Base-by-base conservation (phyloP, 1,139 yeast genomes). In the Candida labiduridarum region DNA sequence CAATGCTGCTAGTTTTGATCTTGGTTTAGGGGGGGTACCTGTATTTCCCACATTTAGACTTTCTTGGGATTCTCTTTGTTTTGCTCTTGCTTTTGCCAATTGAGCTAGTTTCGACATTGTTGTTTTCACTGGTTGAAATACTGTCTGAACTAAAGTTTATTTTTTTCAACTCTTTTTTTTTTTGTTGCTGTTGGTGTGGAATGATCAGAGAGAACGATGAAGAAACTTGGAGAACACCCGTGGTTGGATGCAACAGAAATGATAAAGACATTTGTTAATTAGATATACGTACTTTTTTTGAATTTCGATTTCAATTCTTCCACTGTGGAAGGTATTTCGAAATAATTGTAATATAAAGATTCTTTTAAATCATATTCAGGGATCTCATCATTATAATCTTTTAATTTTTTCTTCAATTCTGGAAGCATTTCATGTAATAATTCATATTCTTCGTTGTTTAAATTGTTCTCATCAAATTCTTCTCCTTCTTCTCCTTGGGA, bases 321-420 rank as follows among this genome's bases (percentile, higher is more conserved):
- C 11, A 83, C 60, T 0, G 89, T 66, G n/a, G 77, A 75, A 3
- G 76, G 81, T 7, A 83, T 59, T 46, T 82, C 84, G 61, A 81
- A 81, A 62, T 84, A 84, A 59, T 83, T 81, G 58, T 72, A 74
- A 75, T 84, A 85, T 12, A 88, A 71, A 0, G 84, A 72, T 55
- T 84, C 87, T 57, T 83, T 80, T 52, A 87, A 67, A 44, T 78
- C 82, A 11, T 70, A 60, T 27, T 83, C 87, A 6, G 76, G 71
- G 47, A 83, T 74, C 8, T 73, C 74, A n/a, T 71, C 68, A 52
- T 74, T 73, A 59, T 75, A 79, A 16, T 66, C 65, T 22, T 57
- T 61, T 41, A 80, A 58, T 50, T 63, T 59, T 31, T 60, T 50
- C 57, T 75, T 75, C 22, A 80, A 63, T 22, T 55, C 47, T 1